Evolutionary conservation across 1,284 basidiomycete genomes (phyloP).

Genomic region (Cryptococcus sp.): DNA sequence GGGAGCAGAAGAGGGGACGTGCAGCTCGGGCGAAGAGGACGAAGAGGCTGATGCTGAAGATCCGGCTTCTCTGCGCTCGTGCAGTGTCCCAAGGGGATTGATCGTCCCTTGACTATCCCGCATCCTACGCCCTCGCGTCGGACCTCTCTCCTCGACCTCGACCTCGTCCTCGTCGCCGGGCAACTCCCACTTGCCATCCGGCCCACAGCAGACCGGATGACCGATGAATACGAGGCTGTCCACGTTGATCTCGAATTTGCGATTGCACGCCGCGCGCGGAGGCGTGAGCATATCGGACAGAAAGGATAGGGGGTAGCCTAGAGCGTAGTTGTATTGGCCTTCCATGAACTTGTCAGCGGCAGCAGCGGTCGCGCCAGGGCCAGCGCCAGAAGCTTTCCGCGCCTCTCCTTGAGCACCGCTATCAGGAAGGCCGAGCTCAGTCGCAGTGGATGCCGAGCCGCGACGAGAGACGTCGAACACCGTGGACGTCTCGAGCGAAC

Average conservation of each 20-base stretch:
- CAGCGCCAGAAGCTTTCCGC: too few species aligned
- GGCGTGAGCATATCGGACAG: constrained; percentile 82
- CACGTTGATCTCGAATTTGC: constrained; percentile 88
- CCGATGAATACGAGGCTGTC: constrained; percentile 95
- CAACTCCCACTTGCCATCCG: constrained; percentile 67
- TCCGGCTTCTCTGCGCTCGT: constrained; percentile 23
- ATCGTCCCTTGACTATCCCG: constrained; percentile 7
- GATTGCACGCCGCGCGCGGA: constrained; percentile 77
- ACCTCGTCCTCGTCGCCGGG: constrained; percentile 28
- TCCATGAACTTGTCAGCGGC: constrained; percentile 27
- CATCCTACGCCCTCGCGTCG: constrained; percentile 20
- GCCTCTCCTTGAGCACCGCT: neutral
- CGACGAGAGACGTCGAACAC: constrained; percentile 13
- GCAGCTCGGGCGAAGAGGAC: neutral
- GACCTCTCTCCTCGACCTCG: constrained; percentile 20
- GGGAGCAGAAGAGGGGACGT: neutral
- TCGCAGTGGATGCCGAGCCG: constrained; percentile 15
- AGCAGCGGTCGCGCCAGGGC: constrained; percentile 8
- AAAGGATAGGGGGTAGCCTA: constrained; percentile 80
- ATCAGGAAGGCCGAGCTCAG: constrained; percentile 3
- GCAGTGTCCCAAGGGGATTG: constrained; percentile 26
- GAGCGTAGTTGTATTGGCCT: constrained; percentile 47
- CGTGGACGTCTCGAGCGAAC: constrained; percentile 14
- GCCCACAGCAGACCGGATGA: constrained; percentile 82
- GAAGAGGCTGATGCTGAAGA: neutral